phyloP scores from a whole-genome alignment of 2,329 filamentous ascomycete species.

The Fusarium multiceps region DNA sequence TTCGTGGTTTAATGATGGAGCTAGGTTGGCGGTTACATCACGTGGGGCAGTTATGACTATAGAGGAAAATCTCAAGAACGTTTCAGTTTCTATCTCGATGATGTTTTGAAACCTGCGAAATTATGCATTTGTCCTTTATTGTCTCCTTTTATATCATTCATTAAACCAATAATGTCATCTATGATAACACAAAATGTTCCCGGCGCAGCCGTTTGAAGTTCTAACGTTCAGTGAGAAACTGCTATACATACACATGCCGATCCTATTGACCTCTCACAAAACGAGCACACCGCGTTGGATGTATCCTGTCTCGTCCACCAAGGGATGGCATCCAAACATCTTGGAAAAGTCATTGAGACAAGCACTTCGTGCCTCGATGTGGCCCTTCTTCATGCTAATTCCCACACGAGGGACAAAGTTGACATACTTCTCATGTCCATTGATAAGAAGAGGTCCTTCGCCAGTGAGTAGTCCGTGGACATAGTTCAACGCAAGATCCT shows the following conservation, averaged over 20 bases:
- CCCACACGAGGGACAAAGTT: slow-evolving; percentile 49
- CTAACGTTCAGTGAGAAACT: neutral
- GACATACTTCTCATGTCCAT: slow-evolving; percentile 48
- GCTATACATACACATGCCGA: neutral
- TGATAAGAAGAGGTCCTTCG: slow-evolving; percentile 51
- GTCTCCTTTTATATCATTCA: neutral
- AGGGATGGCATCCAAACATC: slow-evolving; percentile 51
- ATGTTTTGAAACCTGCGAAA: neutral
- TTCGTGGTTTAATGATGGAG: slow-evolving; percentile 23
- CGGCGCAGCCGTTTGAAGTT: slow-evolving; percentile 1
- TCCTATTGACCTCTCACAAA: slow-evolving; percentile 26
- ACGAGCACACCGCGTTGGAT: slow-evolving; percentile 50
- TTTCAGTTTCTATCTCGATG: neutral
- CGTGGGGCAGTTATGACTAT: slow-evolving; percentile 26
- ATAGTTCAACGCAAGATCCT: slow-evolving; percentile 56
- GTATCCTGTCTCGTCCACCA: slow-evolving; percentile 50
- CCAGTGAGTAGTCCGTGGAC: slow-evolving; percentile 51
- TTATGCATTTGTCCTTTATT: neutral
- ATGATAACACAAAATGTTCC: neutral
- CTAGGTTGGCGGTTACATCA: slow-evolving; percentile 31
- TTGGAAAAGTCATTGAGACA: slow-evolving; percentile 52
- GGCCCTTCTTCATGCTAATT: slow-evolving; percentile 50
- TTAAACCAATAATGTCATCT: neutral
- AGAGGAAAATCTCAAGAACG: neutral
- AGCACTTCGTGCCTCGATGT: slow-evolving; percentile 49